Conservation (phyloP, 108 stramenopile species). For the Cyclotella choctawhatcheeana region DNA sequence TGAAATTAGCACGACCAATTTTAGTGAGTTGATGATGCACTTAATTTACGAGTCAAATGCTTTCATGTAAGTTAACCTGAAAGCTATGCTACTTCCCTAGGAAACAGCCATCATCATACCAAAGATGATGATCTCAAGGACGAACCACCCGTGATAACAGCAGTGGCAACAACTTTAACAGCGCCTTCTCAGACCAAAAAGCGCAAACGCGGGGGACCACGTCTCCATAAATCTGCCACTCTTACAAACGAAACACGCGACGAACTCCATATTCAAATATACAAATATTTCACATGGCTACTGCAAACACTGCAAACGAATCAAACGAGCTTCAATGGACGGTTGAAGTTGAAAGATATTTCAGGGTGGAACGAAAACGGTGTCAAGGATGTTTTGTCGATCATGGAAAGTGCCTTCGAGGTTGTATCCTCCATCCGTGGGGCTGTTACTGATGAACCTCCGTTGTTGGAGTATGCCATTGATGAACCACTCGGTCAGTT, state of each 20-base stretch:
- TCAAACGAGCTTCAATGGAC: background rate
- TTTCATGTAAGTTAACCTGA: background rate
- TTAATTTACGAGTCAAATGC: background rate
- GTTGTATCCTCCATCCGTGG: too few species aligned
- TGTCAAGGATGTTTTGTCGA: background rate
- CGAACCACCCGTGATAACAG: too few species aligned
- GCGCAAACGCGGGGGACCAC: conserved; percentile 3
- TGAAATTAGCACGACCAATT: conserved; percentile 33
- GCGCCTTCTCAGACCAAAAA: background rate
- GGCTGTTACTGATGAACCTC: background rate
- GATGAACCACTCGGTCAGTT: background rate
- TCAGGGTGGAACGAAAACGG: background rate
- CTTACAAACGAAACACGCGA: conserved; percentile 4
- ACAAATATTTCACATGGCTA: conserved; percentile 5
- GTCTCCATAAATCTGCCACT: background rate
- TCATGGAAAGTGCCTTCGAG: background rate
- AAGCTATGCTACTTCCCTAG: background rate
- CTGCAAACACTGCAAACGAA: background rate
- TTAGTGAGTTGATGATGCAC: background rate
- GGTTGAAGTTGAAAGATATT: background rate
- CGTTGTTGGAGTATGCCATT: conserved; percentile 3
- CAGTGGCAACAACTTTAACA: too few species aligned
- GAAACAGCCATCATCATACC: background rate
- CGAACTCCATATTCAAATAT: conserved; percentile 13
- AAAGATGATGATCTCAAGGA: background rate